A percentile compares a stretch with the other conserved stretches of the same genome.
These are phyloP conservation scores for Phytopythium delawarense DNA, from an alignment of 352 stramenopile species.

Conservation along the genomic window DNA sequence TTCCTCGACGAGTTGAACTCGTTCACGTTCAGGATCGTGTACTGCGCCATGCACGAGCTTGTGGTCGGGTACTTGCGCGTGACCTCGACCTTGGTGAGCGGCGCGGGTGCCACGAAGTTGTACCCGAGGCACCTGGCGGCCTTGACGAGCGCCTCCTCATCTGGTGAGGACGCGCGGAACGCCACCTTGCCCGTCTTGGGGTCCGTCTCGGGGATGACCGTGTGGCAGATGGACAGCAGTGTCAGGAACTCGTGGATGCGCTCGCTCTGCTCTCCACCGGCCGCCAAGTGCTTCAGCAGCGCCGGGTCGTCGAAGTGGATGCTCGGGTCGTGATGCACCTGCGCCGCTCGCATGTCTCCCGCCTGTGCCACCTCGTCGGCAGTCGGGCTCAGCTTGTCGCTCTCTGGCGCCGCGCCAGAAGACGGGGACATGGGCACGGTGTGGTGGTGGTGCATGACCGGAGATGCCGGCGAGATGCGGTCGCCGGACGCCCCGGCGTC, in stretches of 20 bases:
- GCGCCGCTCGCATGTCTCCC: slow-evolving; percentile 22
- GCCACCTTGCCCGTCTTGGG: slow-evolving; percentile 38
- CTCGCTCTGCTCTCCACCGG: slow-evolving; percentile 28
- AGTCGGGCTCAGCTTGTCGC: slow-evolving; percentile 6
- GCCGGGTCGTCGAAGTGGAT: slow-evolving; percentile 59
- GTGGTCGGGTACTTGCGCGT: slow-evolving; percentile 25
- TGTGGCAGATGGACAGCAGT: slow-evolving; percentile 57
- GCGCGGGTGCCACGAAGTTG: slow-evolving; percentile 46
- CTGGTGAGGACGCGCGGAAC: slow-evolving; percentile 54
- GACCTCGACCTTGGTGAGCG: slow-evolving; percentile 47
- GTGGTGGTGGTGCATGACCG: not conserved
- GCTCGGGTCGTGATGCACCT: slow-evolving; percentile 44
- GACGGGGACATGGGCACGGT: slow-evolving; percentile 1
- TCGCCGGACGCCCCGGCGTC: not conserved
- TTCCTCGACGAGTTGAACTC: slow-evolving; percentile 94
- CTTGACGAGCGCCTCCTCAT: slow-evolving; percentile 66
- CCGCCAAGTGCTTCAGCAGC: slow-evolving; percentile 28
- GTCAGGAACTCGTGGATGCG: slow-evolving; percentile 57
- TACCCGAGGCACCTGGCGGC: slow-evolving; percentile 60
- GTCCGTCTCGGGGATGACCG: slow-evolving; percentile 64
- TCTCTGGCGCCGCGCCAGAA: not conserved
- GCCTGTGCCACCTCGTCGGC: not conserved
- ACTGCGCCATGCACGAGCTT: slow-evolving; percentile 10
- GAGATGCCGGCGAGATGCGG: slow-evolving; percentile 5
- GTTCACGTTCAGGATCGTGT: slow-evolving; percentile 74